Conservation (phyloP, 768 basidiomycete genomes). For the Serendipita vermifera region DNA sequence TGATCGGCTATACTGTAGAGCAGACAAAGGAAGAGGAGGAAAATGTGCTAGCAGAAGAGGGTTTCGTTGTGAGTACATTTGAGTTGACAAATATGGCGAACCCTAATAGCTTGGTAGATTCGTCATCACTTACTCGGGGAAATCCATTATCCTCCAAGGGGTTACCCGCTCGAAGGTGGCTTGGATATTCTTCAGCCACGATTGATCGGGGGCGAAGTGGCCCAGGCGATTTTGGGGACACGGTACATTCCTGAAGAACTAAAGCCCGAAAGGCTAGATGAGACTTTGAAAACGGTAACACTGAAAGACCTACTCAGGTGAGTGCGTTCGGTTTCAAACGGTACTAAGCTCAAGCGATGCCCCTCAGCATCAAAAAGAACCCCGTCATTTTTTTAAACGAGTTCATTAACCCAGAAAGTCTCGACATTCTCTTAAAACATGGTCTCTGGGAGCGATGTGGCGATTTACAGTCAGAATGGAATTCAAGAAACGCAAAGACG, state of each 20-base stretch:
- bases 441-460: not conserved
- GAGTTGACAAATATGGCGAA: not conserved
- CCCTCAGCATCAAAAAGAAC: not conserved
- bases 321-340: not conserved
- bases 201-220: conserved; percentile 30
- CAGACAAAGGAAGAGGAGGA: conserved; percentile 47
- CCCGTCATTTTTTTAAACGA: not conserved
- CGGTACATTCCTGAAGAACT: conserved; percentile 14
- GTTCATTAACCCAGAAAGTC: not conserved
- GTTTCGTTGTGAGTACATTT: conserved; percentile 16
- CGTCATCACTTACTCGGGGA: not conserved
- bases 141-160: not conserved
- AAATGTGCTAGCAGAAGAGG: conserved; percentile 29
- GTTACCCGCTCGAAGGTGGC: not conserved
- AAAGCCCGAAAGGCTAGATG: not conserved
- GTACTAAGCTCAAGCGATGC: not conserved
- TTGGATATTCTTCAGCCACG: conserved; percentile 16
- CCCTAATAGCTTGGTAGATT: not conserved
- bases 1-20: conserved; percentile 41
- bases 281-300: not conserved
- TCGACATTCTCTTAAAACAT: not conserved
- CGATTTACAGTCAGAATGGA: not conserved
- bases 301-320: not conserved
- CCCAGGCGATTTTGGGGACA: conserved; percentile 30
- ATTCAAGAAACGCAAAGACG: not conserved